These are phyloP conservation scores for Royoungia palumana DNA, from an alignment of 768 basidiomycete species.

Conservation along the genomic window DNA sequence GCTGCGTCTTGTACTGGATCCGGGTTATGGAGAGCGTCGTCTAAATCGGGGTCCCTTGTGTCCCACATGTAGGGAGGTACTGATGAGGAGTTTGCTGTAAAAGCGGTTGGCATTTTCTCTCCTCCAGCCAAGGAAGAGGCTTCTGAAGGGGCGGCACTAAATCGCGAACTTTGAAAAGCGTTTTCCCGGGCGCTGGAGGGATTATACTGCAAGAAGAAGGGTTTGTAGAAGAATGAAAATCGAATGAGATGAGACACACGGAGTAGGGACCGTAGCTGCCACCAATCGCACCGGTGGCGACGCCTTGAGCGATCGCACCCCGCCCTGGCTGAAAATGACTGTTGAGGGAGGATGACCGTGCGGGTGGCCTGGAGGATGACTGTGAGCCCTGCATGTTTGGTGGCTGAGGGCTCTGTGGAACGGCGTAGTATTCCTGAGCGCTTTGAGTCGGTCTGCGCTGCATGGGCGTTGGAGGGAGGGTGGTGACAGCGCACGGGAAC, in stretches of 20 bases:
- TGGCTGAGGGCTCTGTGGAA: conserved; percentile 59
- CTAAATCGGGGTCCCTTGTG: conserved; percentile 75
- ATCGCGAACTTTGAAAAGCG: conserved; percentile 50
- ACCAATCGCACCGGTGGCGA: conserved; percentile 78
- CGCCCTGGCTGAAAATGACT: conserved; percentile 38
- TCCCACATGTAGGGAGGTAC: conserved; percentile 77
- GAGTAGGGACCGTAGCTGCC: conserved; percentile 84
- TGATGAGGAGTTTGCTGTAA: conserved; percentile 49
- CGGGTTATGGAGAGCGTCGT: conserved; percentile 88
- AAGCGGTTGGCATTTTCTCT: conserved; percentile 32
- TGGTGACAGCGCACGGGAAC: conserved; percentile 9
- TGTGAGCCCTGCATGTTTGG: conserved; percentile 29
- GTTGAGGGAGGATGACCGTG: conserved; percentile 26
- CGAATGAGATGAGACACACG: conserved; percentile 40
- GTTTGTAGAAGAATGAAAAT: conserved; percentile 1
- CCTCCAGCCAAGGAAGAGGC: conserved; percentile 36
- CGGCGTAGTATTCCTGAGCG: conserved; percentile 59
- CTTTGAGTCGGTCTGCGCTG: conserved; percentile 43
- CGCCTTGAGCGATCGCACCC: conserved; percentile 65
- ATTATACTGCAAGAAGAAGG: conserved; percentile 46
- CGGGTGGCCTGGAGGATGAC: conserved; percentile 24
- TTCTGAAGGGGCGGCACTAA: conserved; percentile 54
- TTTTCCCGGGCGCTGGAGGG: conserved; percentile 41
- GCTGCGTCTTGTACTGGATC: conserved; percentile 69
- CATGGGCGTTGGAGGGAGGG: conserved; percentile 26